These are phyloP conservation scores for Ceratonia siliqua DNA, from an alignment of 306 rosid genomes.

Conservation along the genomic window DNA sequence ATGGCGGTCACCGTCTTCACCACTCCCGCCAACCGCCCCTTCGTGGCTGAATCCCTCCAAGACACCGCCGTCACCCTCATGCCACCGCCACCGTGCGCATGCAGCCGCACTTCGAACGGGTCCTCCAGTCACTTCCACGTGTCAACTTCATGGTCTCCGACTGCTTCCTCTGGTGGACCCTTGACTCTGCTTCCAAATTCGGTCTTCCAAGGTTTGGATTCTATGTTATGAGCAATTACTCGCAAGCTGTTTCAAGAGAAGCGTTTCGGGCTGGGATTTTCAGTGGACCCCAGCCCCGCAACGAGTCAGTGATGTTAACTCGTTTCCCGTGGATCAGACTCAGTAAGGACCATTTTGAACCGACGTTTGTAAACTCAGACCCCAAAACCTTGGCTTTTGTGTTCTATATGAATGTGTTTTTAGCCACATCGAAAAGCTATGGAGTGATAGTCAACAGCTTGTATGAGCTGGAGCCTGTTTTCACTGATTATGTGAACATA, in stretches of 20 bases:
- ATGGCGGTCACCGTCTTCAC: conserved; percentile 43
- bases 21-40: conserved; percentile 45
- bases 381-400: background rate
- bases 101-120: conserved; percentile 44
- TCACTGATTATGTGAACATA: conserved; percentile 25
- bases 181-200: conserved; percentile 44
- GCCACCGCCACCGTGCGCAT: conserved; percentile 36
- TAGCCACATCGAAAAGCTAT: conserved; percentile 14
- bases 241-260: background rate
- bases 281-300: background rate
- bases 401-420: background rate
- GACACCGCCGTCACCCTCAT: conserved; percentile 38
- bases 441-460: conserved; percentile 49
- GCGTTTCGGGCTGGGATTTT: background rate
- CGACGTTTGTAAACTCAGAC: background rate
- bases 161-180: conserved; percentile 60
- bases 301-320: conserved; percentile 10
- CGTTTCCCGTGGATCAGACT: conserved; percentile 46
- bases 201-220: conserved; percentile 36
- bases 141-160: conserved; percentile 54
- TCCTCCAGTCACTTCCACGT: conserved; percentile 32
- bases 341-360: conserved; percentile 16
- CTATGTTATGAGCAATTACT: conserved; percentile 36
- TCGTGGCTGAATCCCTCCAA: conserved; percentile 32
- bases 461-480: conserved; percentile 44